Evolutionary conservation across 495 filamentous ascomycete species (phyloP), one percentile per base, ranked within the genome.

Genomic region (Trichocladium antarcticum): DNA sequence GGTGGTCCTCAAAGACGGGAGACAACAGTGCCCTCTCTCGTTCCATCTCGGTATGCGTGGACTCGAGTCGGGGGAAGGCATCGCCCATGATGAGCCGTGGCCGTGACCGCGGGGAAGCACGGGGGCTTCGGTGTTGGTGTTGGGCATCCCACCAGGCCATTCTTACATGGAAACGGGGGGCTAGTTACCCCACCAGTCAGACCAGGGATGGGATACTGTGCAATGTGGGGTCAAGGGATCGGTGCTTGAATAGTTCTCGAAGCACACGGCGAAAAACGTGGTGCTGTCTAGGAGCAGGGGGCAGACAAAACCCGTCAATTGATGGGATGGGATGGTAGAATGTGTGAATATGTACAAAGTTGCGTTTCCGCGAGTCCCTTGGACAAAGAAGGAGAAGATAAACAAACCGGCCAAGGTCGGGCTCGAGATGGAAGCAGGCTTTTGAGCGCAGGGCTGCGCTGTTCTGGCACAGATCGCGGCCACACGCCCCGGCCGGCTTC

Each of bases 81-180:
- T 62, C 57, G 35, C 60, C 57, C 41, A 58, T 43, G 19, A 28
- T n/a, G n/a, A 56, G 42, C 14, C 45, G 45, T 43, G 48, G 46
- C 53, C 37, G 55, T 28, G 40, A 37, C 15, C 27, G 38, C 44
- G 28, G 39, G 19, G 51, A 47, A 5, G 35, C 41, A 36, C 50
- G 50, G 37, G 24, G 40, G 19, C 45, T 42, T 32, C 49, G 47
- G 53, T 53, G 51, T 37, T 50, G 43, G 7, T 53, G 51, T 37
- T 50, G 43, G 7, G 60, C 45, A 45, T 62, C 61, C 57, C 57
- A 62, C 58, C 60, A 63, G 20, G 54, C 61, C 61, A 64, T 64
- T 37, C 44, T 31, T 37, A 12, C 29, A 31, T 31, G 45, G 31
- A 39, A 37, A 27, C 31, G 17, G 17, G 42, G 40, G 42, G 36